A percentile compares a stretch with the other conserved stretches of the same genome.
Evolutionary conservation across 2,329 filamentous ascomycete species (phyloP).

Genomic region (Clonostachys byssicola): DNA sequence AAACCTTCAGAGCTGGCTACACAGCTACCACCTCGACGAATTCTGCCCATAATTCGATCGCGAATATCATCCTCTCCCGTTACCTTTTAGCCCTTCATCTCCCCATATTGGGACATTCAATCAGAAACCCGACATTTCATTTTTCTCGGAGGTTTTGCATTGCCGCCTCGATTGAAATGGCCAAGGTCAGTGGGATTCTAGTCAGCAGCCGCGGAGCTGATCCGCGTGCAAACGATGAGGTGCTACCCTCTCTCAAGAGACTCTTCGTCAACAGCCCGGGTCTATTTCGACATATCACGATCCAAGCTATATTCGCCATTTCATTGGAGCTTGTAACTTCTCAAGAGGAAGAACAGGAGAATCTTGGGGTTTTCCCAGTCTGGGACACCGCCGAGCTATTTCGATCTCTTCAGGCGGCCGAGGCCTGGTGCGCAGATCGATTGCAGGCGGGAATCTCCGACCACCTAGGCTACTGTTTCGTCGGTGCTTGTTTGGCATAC

Average conservation of each 20-base stretch:
- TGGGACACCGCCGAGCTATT: neutral
- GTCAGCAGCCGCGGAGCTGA: no score
- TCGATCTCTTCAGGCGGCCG: neutral
- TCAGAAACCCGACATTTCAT: conserved; percentile 1
- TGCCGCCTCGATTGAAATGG: neutral
- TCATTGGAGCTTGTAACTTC: conserved; percentile 1
- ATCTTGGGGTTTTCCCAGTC: neutral
- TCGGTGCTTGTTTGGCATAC: neutral
- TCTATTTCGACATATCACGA: neutral
- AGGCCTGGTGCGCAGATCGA: neutral
- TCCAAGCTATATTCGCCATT: conserved; percentile 1
- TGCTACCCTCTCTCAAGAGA: neutral
- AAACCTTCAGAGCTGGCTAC: neutral
- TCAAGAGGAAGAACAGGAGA: neutral
- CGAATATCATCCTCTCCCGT: neutral
- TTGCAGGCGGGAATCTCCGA: neutral
- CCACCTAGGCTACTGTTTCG: neutral
- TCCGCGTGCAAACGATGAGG: neutral
- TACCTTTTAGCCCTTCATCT: conserved; percentile 3
- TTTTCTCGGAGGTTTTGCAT: conserved; percentile 1
- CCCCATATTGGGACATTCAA: neutral
- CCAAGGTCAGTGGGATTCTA: neutral
- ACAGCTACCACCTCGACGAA: neutral
- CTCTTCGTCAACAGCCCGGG: conserved; percentile 1
- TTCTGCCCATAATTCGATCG: neutral